Conservation (phyloP, 345 rosid genomes). For the Sapria himalayana region DNA sequence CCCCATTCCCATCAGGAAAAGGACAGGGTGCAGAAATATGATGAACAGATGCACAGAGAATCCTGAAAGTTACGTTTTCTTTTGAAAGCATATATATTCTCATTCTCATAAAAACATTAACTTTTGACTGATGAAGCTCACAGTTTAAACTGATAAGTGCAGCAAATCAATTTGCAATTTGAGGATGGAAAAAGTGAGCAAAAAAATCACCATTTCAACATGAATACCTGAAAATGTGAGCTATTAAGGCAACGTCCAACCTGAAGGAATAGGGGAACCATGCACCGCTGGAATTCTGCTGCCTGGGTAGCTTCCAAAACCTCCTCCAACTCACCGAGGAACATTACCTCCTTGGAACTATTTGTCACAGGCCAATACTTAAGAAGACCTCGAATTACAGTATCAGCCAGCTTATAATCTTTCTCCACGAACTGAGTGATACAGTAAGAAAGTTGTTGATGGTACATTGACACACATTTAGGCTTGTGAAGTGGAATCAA, state of each 20-base stretch:
- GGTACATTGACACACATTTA: slow-evolving; percentile 41
- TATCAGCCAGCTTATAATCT: slow-evolving; percentile 60
- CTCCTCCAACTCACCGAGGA: slow-evolving; percentile 68
- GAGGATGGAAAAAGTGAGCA: too few relatives aligned
- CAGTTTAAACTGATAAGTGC: too few relatives aligned
- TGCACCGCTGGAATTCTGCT: slow-evolving; percentile 66
- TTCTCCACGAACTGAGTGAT: slow-evolving; percentile 69
- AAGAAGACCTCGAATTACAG: slow-evolving; percentile 46
- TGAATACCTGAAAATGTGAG: slow-evolving; percentile 56
- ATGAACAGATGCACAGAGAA: too few relatives aligned
- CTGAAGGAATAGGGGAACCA: slow-evolving; percentile 48
- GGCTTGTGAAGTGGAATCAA: slow-evolving; percentile 73
- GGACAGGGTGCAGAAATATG: too few relatives aligned
- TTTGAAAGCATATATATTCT: too few relatives aligned
- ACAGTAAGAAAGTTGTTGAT: slow-evolving; percentile 63
- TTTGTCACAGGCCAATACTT: slow-evolving; percentile 67
- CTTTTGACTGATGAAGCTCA: too few relatives aligned
- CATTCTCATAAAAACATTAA: too few relatives aligned
- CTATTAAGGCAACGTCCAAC: slow-evolving; percentile 49
- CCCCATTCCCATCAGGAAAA: too few relatives aligned
- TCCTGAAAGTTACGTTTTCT: too few relatives aligned
- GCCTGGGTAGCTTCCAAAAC: slow-evolving; percentile 61
- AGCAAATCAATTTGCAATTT: too few relatives aligned
- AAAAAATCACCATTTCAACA: background rate
- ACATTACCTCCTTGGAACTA: slow-evolving; percentile 69